Evolutionary conservation across 768 basidiomycete genomes (phyloP).

Genomic region (Polyporus arcularius): DNA sequence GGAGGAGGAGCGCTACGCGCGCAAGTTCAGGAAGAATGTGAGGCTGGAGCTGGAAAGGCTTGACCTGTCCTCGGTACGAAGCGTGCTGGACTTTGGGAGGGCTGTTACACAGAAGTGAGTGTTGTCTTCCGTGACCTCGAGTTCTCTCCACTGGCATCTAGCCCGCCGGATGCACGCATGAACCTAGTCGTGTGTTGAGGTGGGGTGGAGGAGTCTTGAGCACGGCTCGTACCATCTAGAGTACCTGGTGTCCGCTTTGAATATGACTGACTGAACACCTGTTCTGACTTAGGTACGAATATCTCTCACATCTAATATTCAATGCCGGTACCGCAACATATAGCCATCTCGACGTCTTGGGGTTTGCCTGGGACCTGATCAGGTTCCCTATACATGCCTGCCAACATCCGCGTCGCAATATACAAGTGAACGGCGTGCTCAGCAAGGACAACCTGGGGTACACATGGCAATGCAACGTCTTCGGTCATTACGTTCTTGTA

Average conservation of each 20-base stretch:
- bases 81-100: constrained; percentile 62
- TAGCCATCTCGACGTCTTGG: constrained; percentile 50
- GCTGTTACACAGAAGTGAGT: constrained; percentile 56
- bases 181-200: neutral
- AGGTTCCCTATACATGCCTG: constrained; percentile 46
- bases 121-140: neutral
- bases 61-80: constrained; percentile 63
- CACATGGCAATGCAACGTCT: constrained; percentile 85
- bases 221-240: neutral
- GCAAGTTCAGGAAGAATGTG: constrained; percentile 58
- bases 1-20: constrained; percentile 53
- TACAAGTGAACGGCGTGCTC: constrained; percentile 57
- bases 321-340: constrained; percentile 78
- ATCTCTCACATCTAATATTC: constrained; percentile 77
- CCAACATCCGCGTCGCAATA: constrained; percentile 56
- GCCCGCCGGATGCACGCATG: neutral
- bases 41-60: constrained; percentile 60
- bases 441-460: constrained; percentile 74
- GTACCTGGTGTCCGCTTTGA: neutral
- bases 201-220: neutral
- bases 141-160: neutral
- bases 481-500: constrained; percentile 79
- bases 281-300: constrained; percentile 59
- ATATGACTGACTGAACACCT: neutral
- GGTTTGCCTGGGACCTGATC: constrained; percentile 49